Conservation (phyloP, 192 early-diverging fungal genomes). For the Coemansia nantahalensis region DNA sequence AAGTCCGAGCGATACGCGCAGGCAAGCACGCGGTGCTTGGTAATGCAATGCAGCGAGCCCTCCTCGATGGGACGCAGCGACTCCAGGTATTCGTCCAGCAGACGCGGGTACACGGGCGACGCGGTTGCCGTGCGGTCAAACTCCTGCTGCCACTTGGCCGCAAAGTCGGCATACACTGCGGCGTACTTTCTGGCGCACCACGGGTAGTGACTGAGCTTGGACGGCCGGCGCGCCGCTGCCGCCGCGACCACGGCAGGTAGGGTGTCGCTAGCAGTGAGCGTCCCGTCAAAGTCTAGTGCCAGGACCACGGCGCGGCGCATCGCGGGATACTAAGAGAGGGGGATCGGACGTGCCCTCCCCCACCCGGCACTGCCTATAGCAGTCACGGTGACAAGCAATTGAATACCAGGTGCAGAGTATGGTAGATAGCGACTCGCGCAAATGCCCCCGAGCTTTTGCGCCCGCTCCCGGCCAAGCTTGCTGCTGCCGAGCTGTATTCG, state of each 20-base stretch:
- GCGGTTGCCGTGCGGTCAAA: neutral
- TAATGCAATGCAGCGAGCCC: slow-evolving; percentile 26
- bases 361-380: too few relatives aligned
- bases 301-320: slow-evolving; percentile 8
- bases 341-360: too few relatives aligned
- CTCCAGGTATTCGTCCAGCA: slow-evolving; percentile 27
- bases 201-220: slow-evolving; percentile 12
- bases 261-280: slow-evolving; percentile 38
- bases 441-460: slow-evolving; percentile 69
- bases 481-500: slow-evolving; percentile 68
- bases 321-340: too few relatives aligned
- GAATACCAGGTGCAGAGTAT: too few relatives aligned
- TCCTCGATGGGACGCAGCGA: slow-evolving; percentile 26
- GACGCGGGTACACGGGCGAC: neutral
- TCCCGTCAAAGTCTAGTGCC: slow-evolving; percentile 47
- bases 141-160: slow-evolving; percentile 10
- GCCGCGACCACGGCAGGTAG: slow-evolving; percentile 16
- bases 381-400: too few relatives aligned
- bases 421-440: too few relatives aligned
- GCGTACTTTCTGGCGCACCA: slow-evolving; percentile 24
- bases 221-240: slow-evolving; percentile 9
- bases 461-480: slow-evolving; percentile 73
- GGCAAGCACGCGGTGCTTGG: slow-evolving; percentile 13
- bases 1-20: slow-evolving; percentile 19
- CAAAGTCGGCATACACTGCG: slow-evolving; percentile 13